These are phyloP conservation scores for Helicocarpus griseus DNA, from an alignment of 2,329 filamentous ascomycete genomes.

Conservation along the genomic window DNA sequence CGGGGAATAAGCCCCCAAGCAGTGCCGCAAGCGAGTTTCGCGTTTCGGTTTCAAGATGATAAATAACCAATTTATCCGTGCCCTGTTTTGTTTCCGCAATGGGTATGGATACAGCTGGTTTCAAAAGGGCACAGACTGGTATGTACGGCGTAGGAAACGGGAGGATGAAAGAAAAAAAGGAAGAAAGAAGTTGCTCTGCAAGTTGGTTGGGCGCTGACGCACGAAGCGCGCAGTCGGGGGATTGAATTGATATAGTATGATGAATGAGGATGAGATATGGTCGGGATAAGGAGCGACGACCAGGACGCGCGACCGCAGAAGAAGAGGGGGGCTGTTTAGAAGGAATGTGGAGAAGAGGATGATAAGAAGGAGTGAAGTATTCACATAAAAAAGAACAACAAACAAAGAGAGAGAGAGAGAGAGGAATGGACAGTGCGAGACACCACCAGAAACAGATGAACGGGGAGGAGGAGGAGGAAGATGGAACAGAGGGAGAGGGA, in stretches of 20 bases:
- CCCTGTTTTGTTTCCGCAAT: background rate
- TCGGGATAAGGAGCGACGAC: constrained; percentile 29
- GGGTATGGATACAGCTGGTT: background rate
- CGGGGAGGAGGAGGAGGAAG: constrained; percentile 1
- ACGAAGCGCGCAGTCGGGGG: constrained; percentile 13
- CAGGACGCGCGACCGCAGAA: constrained; percentile 22
- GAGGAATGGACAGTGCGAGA: background rate
- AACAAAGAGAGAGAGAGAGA: constrained; percentile 14
- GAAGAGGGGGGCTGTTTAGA: constrained; percentile 9
- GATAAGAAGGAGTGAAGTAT: constrained; percentile 20
- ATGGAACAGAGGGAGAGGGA: background rate
- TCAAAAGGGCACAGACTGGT: background rate
- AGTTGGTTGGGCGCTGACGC: constrained; percentile 7
- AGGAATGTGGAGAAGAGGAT: constrained; percentile 9
- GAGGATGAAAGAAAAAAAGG: constrained; percentile 4
- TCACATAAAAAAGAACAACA: constrained; percentile 11
- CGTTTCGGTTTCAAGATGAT: background rate
- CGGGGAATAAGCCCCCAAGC: background rate
- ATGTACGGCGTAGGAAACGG: background rate
- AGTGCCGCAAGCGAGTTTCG: background rate
- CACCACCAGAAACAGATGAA: background rate
- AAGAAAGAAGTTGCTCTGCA: constrained; percentile 10
- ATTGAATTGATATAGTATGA: no score
- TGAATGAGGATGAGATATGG: constrained; percentile 6
- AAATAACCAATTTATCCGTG: background rate